A percentile compares a stretch with the other conserved stretches of the same genome.
Conservation (phyloP, 768 basidiomycete species). For the Hygrocybe punicea region DNA sequence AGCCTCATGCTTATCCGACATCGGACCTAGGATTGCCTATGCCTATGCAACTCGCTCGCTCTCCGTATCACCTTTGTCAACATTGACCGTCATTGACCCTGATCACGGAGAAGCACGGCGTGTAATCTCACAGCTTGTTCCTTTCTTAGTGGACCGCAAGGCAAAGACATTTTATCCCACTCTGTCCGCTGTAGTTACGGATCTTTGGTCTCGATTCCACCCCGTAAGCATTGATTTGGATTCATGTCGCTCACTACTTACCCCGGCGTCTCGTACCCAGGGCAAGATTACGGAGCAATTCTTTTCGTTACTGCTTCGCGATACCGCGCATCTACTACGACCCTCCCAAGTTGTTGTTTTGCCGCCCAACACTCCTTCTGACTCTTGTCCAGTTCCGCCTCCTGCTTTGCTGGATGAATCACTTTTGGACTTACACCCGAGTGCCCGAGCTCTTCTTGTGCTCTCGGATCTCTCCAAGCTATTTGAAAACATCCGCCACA, state of each 20-base stretch:
- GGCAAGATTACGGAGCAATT: constrained; percentile 38
- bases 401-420: not conserved
- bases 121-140: constrained; percentile 51
- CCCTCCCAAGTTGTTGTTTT: constrained; percentile 41
- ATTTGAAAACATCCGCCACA: constrained; percentile 25
- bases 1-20: not conserved
- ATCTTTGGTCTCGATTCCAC: constrained; percentile 63
- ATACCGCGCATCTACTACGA: constrained; percentile 51
- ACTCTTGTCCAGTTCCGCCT: constrained; percentile 1
- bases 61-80: constrained; percentile 54
- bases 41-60: constrained; percentile 63
- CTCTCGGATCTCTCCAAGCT: constrained; percentile 54
- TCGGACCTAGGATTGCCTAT: constrained; percentile 57
- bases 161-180: constrained; percentile 53
- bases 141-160: constrained; percentile 61
- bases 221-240: constrained; percentile 37
- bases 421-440: constrained; percentile 34
- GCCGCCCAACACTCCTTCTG: constrained; percentile 10
- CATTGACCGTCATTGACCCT: constrained; percentile 35
- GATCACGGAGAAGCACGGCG: constrained; percentile 47
- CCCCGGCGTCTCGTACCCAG: constrained; percentile 21
- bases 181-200: constrained; percentile 52
- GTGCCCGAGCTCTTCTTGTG: constrained; percentile 41
- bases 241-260: not conserved
- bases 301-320: constrained; percentile 54